Evolutionary conservation across 164 flowering plant species (phyloP).

Genomic region (Euptelea pleiosperma): DNA sequence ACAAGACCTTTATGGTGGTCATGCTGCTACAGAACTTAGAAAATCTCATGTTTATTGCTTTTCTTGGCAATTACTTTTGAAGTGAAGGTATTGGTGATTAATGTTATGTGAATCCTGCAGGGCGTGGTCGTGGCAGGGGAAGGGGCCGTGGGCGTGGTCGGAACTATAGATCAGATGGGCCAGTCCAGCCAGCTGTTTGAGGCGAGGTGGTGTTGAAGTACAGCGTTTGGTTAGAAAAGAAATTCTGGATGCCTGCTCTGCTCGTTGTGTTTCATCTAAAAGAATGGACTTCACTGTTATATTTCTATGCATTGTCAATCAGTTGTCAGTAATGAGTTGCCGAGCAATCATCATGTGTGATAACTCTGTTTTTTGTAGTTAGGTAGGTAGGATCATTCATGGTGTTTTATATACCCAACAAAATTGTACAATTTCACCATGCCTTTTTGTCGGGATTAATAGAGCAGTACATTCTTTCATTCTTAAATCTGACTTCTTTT

Average conservation of each 20-base stretch:
- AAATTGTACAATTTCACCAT: slow-evolving; percentile 17
- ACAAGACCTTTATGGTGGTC: neutral
- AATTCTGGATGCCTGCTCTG: slow-evolving; percentile 37
- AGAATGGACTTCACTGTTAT: slow-evolving; percentile 7
- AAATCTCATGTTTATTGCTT: neutral
- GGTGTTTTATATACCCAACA: slow-evolving; percentile 8
- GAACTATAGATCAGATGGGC: slow-evolving; percentile 34
- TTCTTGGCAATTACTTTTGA: neutral
- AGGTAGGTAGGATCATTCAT: slow-evolving; percentile 12
- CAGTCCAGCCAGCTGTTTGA: slow-evolving; percentile 28
- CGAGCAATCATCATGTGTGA: slow-evolving; percentile 7
- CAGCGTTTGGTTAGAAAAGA: slow-evolving; percentile 17
- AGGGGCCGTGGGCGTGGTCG: slow-evolving; percentile 37
- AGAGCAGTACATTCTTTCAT: slow-evolving; percentile 51
- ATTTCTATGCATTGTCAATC: slow-evolving; percentile 8
- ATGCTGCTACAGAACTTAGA: neutral
- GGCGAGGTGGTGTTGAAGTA: slow-evolving; percentile 9
- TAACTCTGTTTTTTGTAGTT: slow-evolving; percentile 32
- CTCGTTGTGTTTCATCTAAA: slow-evolving; percentile 16
- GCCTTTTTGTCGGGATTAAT: slow-evolving; percentile 25
- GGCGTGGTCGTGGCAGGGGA: slow-evolving; percentile 44
- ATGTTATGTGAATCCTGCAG: too few species aligned
- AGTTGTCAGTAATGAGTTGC: slow-evolving; percentile 16
- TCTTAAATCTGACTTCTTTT: slow-evolving; percentile 8
- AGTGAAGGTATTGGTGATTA: neutral